Base-by-base conservation (phyloP, 2,329 filamentous ascomycete species). In the Phialophora expanda region DNA sequence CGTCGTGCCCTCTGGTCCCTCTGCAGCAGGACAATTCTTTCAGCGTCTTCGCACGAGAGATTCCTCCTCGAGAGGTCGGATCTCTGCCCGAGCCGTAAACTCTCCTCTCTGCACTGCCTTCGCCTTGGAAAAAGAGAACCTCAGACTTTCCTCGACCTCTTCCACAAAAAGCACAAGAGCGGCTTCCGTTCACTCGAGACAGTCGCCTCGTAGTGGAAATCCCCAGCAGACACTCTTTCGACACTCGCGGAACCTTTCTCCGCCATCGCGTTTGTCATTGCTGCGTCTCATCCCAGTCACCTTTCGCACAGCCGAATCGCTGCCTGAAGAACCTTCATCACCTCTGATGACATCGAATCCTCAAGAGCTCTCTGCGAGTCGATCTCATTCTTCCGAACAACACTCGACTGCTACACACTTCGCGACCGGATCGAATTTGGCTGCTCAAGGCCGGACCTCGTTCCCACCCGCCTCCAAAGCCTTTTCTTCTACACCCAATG, bases 101-200 rank as follows among this genome's bases (percentile, higher is more conserved):
- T 70, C 69, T 70, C 69, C 69, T 66, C 69, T 69, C 69, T 63
- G 53, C 32, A 30, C 54, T 59, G 63, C 59, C 34, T 34, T n/a
- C 51, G 62, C 48, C 48, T 51, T 26, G n/a, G 53, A 59, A 62
- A 67, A 61, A 58, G 28, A 60, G n/a, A 26, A 53, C 32, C 54
- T 56, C 61, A n/a, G 20, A 28, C 62, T 59, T 60, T 44, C 28
- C 65, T 65, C 50, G 48, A 62, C 22, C 63, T 60, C 65, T 64
- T 51, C 62, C 55, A 67, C 63, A 60, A 61, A 62, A 62, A 69
- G 66, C 66, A 67, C 64, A 69, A 68, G 68, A 70, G 66, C 71
- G 71, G 71, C 71, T 73, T 71, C 71, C 71, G 70, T 73, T 73
- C 66, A 73, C 61, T 73, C 69, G 71, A 73, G 70, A 71, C 66